phyloP scores from a whole-genome alignment of 1,139 yeast species.

The Hyphopichia burtonii region DNA sequence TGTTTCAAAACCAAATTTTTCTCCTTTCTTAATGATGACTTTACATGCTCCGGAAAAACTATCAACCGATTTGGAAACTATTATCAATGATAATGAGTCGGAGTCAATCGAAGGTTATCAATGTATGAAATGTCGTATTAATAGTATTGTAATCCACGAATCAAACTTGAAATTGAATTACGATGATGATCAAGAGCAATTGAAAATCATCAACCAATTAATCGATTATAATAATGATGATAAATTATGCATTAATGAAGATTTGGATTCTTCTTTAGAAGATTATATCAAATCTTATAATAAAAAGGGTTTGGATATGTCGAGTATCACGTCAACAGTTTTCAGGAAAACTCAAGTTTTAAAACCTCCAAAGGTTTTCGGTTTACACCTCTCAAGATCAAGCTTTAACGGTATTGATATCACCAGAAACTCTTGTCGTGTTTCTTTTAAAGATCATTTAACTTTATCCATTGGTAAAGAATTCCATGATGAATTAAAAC shows the following conservation, averaged over 20 bases:
- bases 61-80: constrained; percentile 47
- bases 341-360: constrained; percentile 61
- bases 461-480: constrained; percentile 50
- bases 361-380: constrained; percentile 67
- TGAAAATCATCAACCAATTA: constrained; percentile 23
- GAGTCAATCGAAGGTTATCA: constrained; percentile 82
- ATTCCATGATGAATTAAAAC: constrained; percentile 37
- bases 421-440: constrained; percentile 74
- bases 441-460: constrained; percentile 59
- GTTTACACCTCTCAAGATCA: constrained; percentile 81
- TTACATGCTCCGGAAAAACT: constrained; percentile 67
- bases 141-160: constrained; percentile 42
- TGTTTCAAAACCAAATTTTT: constrained; percentile 57
- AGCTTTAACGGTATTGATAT: constrained; percentile 70
- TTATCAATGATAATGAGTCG: constrained; percentile 57
- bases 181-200: constrained; percentile 13
- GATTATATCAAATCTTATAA: constrained; percentile 46
- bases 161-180: constrained; percentile 12
- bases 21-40: constrained; percentile 72
- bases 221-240: constrained; percentile 26
- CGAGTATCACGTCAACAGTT: constrained; percentile 59
- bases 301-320: constrained; percentile 42
- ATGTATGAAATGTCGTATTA: constrained; percentile 67
- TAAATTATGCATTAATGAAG: constrained; percentile 58
- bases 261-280: constrained; percentile 46